Conservation (phyloP, 768 basidiomycete species). For the Podaxis rugospora region DNA sequence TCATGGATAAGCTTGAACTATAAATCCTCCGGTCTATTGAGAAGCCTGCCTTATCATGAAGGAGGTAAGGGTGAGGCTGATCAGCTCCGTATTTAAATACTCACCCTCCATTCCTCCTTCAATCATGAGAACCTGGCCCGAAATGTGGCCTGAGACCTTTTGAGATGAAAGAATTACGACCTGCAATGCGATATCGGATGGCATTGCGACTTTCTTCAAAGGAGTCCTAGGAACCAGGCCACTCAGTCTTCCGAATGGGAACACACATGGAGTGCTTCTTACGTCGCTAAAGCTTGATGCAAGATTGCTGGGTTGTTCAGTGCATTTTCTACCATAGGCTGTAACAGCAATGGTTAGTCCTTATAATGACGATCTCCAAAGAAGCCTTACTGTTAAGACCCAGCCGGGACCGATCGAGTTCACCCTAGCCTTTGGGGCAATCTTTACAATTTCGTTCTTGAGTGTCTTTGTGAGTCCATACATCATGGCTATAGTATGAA, state of each 20-base stretch:
- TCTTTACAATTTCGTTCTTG: conserved; percentile 79
- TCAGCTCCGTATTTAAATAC: background rate
- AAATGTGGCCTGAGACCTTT: conserved; percentile 62
- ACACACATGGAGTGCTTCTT: conserved; percentile 17
- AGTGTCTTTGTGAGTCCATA: conserved; percentile 63
- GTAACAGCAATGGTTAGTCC: background rate
- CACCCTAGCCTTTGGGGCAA: conserved; percentile 67
- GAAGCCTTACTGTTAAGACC: conserved; percentile 43
- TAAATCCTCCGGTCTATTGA: conserved; percentile 23
- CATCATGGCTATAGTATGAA: conserved; percentile 52
- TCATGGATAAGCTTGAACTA: background rate
- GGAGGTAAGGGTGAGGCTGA: background rate
- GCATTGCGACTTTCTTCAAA: conserved; percentile 60
- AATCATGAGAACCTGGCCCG: conserved; percentile 67
- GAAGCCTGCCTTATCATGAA: conserved; percentile 24
- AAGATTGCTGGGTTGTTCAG: conserved; percentile 51
- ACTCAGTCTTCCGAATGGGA: background rate
- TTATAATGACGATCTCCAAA: background rate
- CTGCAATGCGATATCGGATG: conserved; percentile 63
- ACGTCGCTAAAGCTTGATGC: conserved; percentile 68
- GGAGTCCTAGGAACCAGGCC: conserved; percentile 45
- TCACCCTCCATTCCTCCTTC: conserved; percentile 77
- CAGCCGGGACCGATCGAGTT: conserved; percentile 69
- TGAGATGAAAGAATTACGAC: conserved; percentile 58
- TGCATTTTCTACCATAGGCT: conserved; percentile 53